phyloP scores from a whole-genome alignment of 108 stramenopile species.

The Nitzschia putrida region DNA sequence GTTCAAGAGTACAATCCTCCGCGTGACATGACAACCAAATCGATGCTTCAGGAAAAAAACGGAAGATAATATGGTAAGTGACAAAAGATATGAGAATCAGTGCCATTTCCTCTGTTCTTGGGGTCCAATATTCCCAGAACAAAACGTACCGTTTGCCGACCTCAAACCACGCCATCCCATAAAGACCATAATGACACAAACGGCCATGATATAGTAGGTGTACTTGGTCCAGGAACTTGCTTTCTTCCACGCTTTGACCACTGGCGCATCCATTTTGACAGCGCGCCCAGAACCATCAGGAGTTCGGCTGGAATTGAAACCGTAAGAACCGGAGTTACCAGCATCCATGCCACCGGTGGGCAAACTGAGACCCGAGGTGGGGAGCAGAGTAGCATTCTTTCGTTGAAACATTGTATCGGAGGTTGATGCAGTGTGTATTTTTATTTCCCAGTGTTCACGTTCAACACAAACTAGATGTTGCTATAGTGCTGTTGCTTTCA shows the following conservation, averaged over 20 bases:
- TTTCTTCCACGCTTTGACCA: conserved; percentile 65
- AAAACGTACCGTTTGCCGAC: conserved; percentile 43
- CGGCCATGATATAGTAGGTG: conserved; percentile 43
- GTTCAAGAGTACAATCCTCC: conserved; percentile 45
- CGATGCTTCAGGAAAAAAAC: conserved; percentile 29
- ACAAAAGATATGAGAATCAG: background rate
- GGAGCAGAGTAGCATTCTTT: conserved; percentile 3
- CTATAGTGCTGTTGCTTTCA: no score
- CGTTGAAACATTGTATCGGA: conserved; percentile 23
- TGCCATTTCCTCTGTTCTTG: no score
- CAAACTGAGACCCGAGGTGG: conserved; percentile 8
- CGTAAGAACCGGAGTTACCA: background rate
- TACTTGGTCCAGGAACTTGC: conserved; percentile 57
- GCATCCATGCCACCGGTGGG: background rate
- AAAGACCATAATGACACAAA: conserved; percentile 37
- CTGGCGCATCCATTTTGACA: conserved; percentile 76
- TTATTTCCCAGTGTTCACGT: no score
- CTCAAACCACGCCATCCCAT: conserved; percentile 42
- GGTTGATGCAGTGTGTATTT: background rate
- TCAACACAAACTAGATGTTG: no score
- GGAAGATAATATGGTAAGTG: background rate
- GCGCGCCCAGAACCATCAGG: conserved; percentile 72
- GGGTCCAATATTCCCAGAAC: no score
- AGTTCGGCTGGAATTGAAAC: background rate
- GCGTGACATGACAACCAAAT: conserved; percentile 56